Conservation (phyloP, 768 basidiomycete species). For the Russula vinacea region DNA sequence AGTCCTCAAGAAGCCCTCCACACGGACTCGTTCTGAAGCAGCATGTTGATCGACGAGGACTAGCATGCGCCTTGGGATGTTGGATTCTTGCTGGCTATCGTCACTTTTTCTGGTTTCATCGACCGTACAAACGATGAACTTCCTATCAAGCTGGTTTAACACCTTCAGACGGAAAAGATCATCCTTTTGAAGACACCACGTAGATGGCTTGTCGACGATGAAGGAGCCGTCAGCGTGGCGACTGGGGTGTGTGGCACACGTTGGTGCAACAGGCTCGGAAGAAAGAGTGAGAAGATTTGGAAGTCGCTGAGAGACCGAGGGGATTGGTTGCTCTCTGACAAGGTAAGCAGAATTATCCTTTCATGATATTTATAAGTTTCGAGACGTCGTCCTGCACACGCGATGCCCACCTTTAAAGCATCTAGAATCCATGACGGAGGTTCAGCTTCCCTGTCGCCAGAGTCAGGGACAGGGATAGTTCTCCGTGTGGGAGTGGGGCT, state of each 20-base stretch:
- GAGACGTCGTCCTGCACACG: neutral
- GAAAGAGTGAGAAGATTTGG: slow-evolving; percentile 11
- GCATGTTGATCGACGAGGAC: slow-evolving; percentile 96
- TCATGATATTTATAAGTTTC: neutral
- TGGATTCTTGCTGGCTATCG: slow-evolving; percentile 26
- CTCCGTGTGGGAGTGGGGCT: slow-evolving; percentile 30
- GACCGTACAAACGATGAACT: slow-evolving; percentile 81
- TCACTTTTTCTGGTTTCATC: slow-evolving; percentile 32
- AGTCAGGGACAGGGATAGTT: slow-evolving; percentile 22
- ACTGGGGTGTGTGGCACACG: neutral
- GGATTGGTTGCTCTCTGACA: slow-evolving; percentile 43
- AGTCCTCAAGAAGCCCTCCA: slow-evolving; percentile 75
- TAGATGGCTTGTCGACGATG: slow-evolving; percentile 4
- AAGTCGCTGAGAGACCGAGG: slow-evolving; percentile 40
- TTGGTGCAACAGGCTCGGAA: neutral
- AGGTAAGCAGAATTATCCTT: slow-evolving; percentile 60
- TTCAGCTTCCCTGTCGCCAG: slow-evolving; percentile 18
- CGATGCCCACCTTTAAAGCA: slow-evolving; percentile 51
- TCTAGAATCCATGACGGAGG: slow-evolving; percentile 63
- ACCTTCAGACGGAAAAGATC: slow-evolving; percentile 58
- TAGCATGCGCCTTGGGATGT: slow-evolving; percentile 39
- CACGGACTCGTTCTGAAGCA: slow-evolving; percentile 92
- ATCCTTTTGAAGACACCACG: slow-evolving; percentile 43
- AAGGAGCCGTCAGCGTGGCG: neutral
- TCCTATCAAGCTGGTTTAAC: slow-evolving; percentile 83